Base-by-base conservation (phyloP, 805 yeast species). In the Ogataea ramenticola region DNA sequence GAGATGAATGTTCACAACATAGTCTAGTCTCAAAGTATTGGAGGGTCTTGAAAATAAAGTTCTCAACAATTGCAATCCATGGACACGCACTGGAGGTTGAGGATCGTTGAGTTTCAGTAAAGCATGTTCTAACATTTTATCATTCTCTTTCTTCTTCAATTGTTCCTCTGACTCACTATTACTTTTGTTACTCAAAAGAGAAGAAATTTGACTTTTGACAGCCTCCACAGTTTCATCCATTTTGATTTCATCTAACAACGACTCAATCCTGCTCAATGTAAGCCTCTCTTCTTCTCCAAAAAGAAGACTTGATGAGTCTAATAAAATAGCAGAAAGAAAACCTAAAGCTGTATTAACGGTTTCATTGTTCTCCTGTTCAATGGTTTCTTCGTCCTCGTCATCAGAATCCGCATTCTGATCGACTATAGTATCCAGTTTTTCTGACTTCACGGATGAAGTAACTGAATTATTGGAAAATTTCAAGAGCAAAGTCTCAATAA, bases 1-100 rank as follows among this genome's bases (percentile, higher is more conserved):
- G 16, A 85, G 54, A 56, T 85, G 86, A 14, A 87, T 61, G 16
- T 75, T 70, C 26, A 86, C 61, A 0, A 76, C 91, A 43, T 75
- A 73, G 3, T 73, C 76, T 10, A 75, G 40, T 0, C 73, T 55
- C 14, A 86, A 57, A 0, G 76, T 78, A 1, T 67, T 58, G n/a
- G 86, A 76, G 31, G 68, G 68, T 27, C 60, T 62, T 36, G 65
- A 70, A 6, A 78, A 68, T 36, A 88, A 66, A 44, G 73, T 70
- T 26, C 87, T 68, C 27, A 91, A 60, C 21, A 80, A 61, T 49
- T 75, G 76, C 9, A 93, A 64, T 0, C 98, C 98, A 60, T 86
- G 89, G 0, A 95, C 98, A 43, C 89, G 70, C 2, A 91, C 76
- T 0, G 98, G 96, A 3, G 86, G 81, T 36, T 84, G 64, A 0